Percentiles rank a stretch among this genome's conserved stretches.
phyloP scores from a whole-genome alignment of 306 rosid species.

The Sechiopsis laciniata region DNA sequence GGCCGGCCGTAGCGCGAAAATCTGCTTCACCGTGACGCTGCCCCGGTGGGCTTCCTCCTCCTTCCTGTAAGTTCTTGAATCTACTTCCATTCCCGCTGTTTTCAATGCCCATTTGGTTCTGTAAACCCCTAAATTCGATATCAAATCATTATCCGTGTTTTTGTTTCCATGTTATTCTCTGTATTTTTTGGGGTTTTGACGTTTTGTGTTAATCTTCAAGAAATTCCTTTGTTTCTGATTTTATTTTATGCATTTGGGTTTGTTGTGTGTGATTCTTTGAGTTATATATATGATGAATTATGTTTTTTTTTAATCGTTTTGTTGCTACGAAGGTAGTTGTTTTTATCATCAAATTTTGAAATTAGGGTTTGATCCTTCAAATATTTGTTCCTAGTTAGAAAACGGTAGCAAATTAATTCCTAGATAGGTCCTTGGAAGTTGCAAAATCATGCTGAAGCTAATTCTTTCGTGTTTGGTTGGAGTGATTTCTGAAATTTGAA shows the following conservation, averaged over 20 bases:
- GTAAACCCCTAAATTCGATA: not conserved
- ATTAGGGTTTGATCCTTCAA: not conserved
- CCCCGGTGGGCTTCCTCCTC: not conserved
- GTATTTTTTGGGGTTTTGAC: not conserved
- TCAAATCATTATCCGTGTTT: not conserved
- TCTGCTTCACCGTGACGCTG: constrained; percentile 15
- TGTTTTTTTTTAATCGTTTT: not conserved
- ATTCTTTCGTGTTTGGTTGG: not conserved
- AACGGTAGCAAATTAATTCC: too few relatives aligned
- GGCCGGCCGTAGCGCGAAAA: constrained; percentile 10
- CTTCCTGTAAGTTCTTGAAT: not conserved
- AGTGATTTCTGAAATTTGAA: not conserved
- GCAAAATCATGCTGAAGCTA: not conserved
- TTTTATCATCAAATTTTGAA: not conserved
- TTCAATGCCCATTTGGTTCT: too few relatives aligned
- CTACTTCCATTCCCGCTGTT: too few relatives aligned
- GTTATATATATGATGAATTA: too few relatives aligned
- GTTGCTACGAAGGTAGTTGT: not conserved
- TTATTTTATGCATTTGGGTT: not conserved
- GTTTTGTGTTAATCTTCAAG: constrained; percentile 1
- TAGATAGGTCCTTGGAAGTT: not conserved
- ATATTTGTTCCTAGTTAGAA: not conserved
- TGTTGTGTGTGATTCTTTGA: not conserved
- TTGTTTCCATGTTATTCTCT: not conserved
- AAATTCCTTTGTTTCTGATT: not conserved